phyloP scores from a whole-genome alignment of 192 early-diverging fungal species.

The Entophlyctis luteolus region DNA sequence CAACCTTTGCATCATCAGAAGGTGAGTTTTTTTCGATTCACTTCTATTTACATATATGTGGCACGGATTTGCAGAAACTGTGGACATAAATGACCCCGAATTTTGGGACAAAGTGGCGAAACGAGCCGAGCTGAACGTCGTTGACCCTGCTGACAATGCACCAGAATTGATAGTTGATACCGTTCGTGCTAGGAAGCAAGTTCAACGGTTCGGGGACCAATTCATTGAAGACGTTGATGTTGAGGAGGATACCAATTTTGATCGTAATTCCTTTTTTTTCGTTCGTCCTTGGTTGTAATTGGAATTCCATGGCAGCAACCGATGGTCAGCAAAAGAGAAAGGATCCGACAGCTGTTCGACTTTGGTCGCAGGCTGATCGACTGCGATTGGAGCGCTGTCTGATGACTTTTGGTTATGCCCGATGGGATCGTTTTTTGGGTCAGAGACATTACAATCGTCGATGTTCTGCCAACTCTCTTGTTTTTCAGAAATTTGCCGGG shows the following conservation, averaged over 20 bases:
- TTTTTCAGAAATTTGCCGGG: constrained; percentile 46
- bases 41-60: too few relatives aligned
- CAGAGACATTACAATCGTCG: too few relatives aligned
- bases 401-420: constrained; percentile 50
- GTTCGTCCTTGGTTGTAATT: too few relatives aligned
- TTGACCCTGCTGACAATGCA: constrained; percentile 47
- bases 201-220: constrained; percentile 12
- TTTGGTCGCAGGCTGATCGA: constrained; percentile 53
- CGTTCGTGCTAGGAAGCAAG: constrained; percentile 63
- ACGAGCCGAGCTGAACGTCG: constrained; percentile 66
- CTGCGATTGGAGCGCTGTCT: constrained; percentile 48
- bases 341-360: constrained; percentile 15
- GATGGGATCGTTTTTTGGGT: constrained; percentile 61
- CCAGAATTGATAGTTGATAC: constrained; percentile 64
- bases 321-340: background rate
- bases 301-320: too few relatives aligned
- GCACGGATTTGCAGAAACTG: too few relatives aligned
- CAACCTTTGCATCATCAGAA: constrained; percentile 60
- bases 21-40: too few relatives aligned
- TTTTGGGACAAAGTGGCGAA: constrained; percentile 89
- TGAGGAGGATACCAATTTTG: constrained; percentile 10
- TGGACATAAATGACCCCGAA: constrained; percentile 79
- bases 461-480: too few relatives aligned
- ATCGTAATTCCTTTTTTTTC: constrained; percentile 20
- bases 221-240: background rate